Base-by-base conservation (phyloP, 805 yeast genomes). In the Yamadazyma takamatsuzukensis region DNA sequence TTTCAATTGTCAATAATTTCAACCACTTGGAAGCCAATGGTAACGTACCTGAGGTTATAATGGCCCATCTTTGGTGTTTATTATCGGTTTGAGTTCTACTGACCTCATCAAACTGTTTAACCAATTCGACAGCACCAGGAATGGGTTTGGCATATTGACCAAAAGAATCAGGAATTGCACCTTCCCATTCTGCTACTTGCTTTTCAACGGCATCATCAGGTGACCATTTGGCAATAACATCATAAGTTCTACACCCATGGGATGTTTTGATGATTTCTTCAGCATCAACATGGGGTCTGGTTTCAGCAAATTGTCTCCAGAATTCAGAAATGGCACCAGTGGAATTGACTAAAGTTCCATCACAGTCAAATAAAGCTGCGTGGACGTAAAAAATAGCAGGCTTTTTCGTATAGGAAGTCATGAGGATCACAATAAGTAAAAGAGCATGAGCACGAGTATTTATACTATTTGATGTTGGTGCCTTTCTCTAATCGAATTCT, bases 311-410 rank as follows among this genome's bases (percentile, higher is more conserved):
- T 18, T 49, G 41, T 39, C 47, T 51, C 59, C 59, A 53, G 41
- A 53, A 53, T 33, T 53, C 59, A 26, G 57, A 52, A 30, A 53
- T 53, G 30, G 58, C 57, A 24, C 57, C 59, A 33, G 59, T 52
- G 31, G 56, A 52, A 41, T 53, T 53, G 18, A 53, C 59, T 36
- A 53, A 38, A 12, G 59, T 53, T 14, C 59, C 59, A 32, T 53
- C 59, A 29, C 59, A 53, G 48, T 53, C 59, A 27, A 53, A 53
- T 21, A 53, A 48, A 19, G 59, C 59, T 36, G 57, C 59, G 43
- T 53, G 37, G 28, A 52, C 51, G 30, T 52, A 43, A 32, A 53
- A 52, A 32, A 43, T 39, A 15, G 54, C 56, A 9, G 59, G 56
- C 36, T 43, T 45, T 37, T 50, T 51, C 21, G 13, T n/a, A n/a